phyloP scores from a whole-genome alignment of 768 basidiomycete species.

The Phanerochaete carnosa region DNA sequence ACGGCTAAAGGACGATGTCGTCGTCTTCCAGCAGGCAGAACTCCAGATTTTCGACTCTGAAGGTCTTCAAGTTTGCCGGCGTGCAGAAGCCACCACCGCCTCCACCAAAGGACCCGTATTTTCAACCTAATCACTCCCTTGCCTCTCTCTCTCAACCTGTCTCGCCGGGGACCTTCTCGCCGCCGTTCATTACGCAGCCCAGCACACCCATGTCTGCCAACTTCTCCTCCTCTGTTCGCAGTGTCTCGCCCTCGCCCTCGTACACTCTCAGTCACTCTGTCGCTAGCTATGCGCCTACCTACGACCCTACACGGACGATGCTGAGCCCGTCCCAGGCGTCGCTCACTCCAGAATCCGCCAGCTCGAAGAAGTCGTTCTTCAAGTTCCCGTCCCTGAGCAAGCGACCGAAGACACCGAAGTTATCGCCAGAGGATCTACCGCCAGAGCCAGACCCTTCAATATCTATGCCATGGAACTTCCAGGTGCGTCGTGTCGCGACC shows the following conservation, averaged over 20 bases:
- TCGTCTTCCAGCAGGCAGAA: constrained; percentile 26
- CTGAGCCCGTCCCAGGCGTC: constrained; percentile 17
- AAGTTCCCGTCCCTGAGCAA: constrained; percentile 33
- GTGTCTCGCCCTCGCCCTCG: constrained; percentile 24
- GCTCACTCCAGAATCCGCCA: constrained; percentile 22
- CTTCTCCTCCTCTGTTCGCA: constrained; percentile 27
- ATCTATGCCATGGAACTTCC: constrained; percentile 72
- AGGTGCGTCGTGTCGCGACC: constrained; percentile 39
- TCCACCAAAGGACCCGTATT: constrained; percentile 63
- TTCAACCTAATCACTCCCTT: constrained; percentile 36
- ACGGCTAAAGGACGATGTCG: constrained; percentile 16
- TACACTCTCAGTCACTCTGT: constrained; percentile 16
- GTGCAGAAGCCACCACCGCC: constrained; percentile 46
- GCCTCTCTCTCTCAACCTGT: constrained; percentile 45
- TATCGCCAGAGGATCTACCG: constrained; percentile 19
- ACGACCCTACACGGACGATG: constrained; percentile 8
- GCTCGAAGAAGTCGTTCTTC: constrained; percentile 30
- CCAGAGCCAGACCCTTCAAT: constrained; percentile 53
- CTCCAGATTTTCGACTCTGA: constrained; percentile 39
- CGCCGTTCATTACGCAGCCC: constrained; percentile 21
- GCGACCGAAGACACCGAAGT: constrained; percentile 31
- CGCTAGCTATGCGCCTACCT: constrained; percentile 1
- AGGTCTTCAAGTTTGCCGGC: constrained; percentile 37
- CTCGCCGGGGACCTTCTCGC: constrained; percentile 34
- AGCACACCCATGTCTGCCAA: constrained; percentile 25